Percentiles rank a stretch among this genome's conserved stretches.
These are phyloP conservation scores for Nevesoporus exiguus DNA, from an alignment of 768 basidiomycete species.

Conservation along the genomic window DNA sequence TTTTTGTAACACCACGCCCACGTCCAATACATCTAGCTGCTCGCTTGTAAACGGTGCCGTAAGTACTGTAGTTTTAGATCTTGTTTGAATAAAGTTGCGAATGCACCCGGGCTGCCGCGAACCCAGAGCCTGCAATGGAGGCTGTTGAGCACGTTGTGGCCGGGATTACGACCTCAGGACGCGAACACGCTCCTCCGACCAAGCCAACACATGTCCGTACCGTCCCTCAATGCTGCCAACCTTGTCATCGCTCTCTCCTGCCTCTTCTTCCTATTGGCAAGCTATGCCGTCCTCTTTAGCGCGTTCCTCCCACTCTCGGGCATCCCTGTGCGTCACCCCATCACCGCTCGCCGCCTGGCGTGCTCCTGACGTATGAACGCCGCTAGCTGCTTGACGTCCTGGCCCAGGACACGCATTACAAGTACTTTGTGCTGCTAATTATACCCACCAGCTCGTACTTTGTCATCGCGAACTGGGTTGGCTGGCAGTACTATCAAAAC, in stretches of 20 bases:
- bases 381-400: conserved; percentile 61
- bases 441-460: conserved; percentile 84
- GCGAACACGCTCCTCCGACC: conserved; percentile 10
- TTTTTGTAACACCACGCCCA: conserved; percentile 28
- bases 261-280: conserved; percentile 53
- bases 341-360: background rate
- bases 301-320: conserved; percentile 55
- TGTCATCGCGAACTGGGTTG: conserved; percentile 97
- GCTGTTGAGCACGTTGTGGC: conserved; percentile 14
- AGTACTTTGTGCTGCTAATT: conserved; percentile 76
- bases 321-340: conserved; percentile 43
- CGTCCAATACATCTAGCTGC: conserved; percentile 16
- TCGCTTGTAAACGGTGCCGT: conserved; percentile 15
- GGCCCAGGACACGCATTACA: conserved; percentile 80
- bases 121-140: background rate
- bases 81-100: conserved; percentile 18
- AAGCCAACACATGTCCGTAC: conserved; percentile 22
- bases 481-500: conserved; percentile 96
- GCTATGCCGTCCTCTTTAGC: conserved; percentile 64
- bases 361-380: conserved; percentile 21
- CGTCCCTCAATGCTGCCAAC: conserved; percentile 40
- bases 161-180: conserved; percentile 30
- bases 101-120: background rate
- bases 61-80: conserved; percentile 30
- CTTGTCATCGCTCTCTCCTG: conserved; percentile 44